Conservation (phyloP, 768 basidiomycete species). For the Cytidiella melzeri region DNA sequence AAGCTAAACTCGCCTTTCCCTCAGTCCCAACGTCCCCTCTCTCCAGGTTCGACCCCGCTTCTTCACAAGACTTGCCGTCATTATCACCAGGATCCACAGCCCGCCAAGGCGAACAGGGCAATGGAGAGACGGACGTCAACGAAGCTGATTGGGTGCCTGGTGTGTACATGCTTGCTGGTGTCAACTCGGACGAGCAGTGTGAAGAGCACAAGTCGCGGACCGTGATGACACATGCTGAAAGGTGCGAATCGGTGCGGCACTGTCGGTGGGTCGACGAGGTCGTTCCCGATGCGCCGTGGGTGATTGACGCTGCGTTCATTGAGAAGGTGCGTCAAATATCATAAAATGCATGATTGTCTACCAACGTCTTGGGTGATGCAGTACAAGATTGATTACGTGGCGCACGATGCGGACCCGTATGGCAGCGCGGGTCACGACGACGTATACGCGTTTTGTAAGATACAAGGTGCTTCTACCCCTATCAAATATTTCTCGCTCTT, state of each 20-base stretch:
- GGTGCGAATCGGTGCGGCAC: constrained; percentile 90
- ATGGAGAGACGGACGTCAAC: neutral
- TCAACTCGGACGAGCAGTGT: constrained; percentile 85
- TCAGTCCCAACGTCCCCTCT: constrained; percentile 4
- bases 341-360: neutral
- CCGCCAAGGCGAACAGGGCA: neutral
- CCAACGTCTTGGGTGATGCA: constrained; percentile 2
- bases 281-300: constrained; percentile 87
- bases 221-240: constrained; percentile 85
- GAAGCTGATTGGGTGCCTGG: constrained; percentile 24
- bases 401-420: constrained; percentile 93
- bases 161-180: constrained; percentile 91
- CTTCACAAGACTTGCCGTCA: neutral
- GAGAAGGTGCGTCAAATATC: constrained; percentile 39
- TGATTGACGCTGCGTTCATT: constrained; percentile 75
- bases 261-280: constrained; percentile 98
- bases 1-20: constrained; percentile 87
- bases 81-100: no score
- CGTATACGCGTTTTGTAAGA: constrained; percentile 79
- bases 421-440: constrained; percentile 74
- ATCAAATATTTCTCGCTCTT: neutral
- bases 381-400: constrained; percentile 91
- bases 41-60: neutral
- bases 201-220: constrained; percentile 70
- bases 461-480: constrained; percentile 45